Base-by-base conservation (phyloP, 2,329 filamentous ascomycete genomes). In the Didymella pinodella region DNA sequence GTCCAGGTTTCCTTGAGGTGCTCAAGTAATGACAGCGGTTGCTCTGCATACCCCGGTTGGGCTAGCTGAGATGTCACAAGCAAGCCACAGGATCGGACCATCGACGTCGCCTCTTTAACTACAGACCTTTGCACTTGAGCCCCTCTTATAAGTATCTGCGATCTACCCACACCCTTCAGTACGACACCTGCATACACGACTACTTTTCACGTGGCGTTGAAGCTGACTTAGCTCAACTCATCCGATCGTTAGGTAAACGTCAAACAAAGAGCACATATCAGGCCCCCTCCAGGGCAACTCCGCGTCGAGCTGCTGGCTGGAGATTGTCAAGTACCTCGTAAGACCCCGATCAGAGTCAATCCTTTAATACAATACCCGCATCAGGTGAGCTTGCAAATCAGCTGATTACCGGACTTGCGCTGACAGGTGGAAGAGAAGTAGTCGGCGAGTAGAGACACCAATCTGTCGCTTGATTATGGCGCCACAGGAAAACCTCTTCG, bases 51-150 rank as follows among this genome's bases (percentile, higher is more conserved):
- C 29, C 18, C 29, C 6, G 32, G 7, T 18, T 47, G 46, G 34
- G 40, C 49, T 46, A 59, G 40, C 41, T 59, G 46, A 59, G 50
- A 59, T 59, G 32, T 41, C 29, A 59, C 56, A 51, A 54, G 41
- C 26, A 54, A 54, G 56, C 56, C 56, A 50, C 50, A 36, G 28
- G 26, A 43, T 50, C 32, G 18, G 14, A 57, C 47, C 12, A 38
- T 48, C 20, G 32, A 50, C 40, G 46, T 40, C 28, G 25, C 32
- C 40, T 47, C 22, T 18, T 26, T 14, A 44, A 4, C 29, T 43
- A 31, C 32, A 16, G 12, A 4, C 28, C 7, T 49, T 29, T 51
- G 20, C 10, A n/a, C n/a, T 34, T 36, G 28, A 18, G 10, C 25
- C 32, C 26, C 14, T 49, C 5, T n/a, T 50, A 43, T 54, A 54